Evolutionary conservation across 768 basidiomycete genomes (phyloP), one percentile per base, ranked within the genome.

Genomic region (Hygrocybe coccinea): DNA sequence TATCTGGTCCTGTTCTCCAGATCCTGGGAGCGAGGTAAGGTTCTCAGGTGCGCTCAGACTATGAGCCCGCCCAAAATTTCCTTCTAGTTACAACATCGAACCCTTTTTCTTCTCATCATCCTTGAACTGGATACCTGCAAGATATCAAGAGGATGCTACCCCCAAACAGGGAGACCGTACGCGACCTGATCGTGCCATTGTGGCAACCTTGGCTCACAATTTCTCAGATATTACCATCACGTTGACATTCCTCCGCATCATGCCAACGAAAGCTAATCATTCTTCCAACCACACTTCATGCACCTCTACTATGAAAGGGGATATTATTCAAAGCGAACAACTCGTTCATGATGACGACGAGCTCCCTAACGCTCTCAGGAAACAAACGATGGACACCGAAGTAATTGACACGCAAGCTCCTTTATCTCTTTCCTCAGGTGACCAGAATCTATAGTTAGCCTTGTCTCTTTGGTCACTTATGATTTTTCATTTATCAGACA

Each of bases 101-200:
- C 74, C 76, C 0, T 76, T 77, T 59, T 77, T 74, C 62, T 77
- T 74, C 52, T 71, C 75, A 12, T 76, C 73, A 0, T 76, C 76
- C 0, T 54, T 73, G 15, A 74, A 75, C 52, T 71, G 72, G 67
- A 76, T 75, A 45, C 74, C 76, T 1, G 71, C 74, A 0, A 71
- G 75, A 29, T 77, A 73, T 52, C 74, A 76, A 56, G 76, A 76
- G 53, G 58, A 69, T 29, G 57, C 63, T 10, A 54, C 55, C 0
- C 47, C 41, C 2, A 62, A 53, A 2, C 8, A 59, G 43, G 72
- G 69, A 47, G 76, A 77, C 52, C 76, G 76, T 77, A 50, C 54
- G 76, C 65, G 25, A 7, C 22, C 44, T 44, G 51, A 22, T 45
- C 7, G 15, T n/a, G 9, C 41, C 10, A n/a, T 29, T 22, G 6